Conservation (phyloP, 345 rosid species). For the Camelina sativa region DNA sequence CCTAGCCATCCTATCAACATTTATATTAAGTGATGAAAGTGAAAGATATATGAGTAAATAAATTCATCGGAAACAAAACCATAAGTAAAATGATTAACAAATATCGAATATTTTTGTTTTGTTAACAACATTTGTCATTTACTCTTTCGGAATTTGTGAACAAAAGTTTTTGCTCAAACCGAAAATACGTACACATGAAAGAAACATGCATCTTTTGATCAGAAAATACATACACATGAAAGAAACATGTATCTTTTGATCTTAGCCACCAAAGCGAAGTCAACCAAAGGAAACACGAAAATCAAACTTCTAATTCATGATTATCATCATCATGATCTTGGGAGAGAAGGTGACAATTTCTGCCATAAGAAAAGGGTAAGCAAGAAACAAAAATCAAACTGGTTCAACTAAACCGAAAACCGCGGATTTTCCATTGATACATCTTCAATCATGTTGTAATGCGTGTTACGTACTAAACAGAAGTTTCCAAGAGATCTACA, state of each 20-base stretch:
- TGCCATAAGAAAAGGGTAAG: neutral
- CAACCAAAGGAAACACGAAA: neutral
- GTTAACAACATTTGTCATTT: no score
- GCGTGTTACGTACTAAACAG: slow-evolving; percentile 22
- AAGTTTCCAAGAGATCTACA: slow-evolving; percentile 62
- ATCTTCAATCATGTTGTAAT: slow-evolving; percentile 15
- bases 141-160: neutral
- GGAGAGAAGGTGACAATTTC: neutral
- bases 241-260: neutral
- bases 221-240: no score
- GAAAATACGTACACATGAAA: no score
- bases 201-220: no score
- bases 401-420: neutral
- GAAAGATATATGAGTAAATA: no score
- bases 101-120: no score
- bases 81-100: no score
- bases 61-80: no score
- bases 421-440: neutral
- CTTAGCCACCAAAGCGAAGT: neutral
- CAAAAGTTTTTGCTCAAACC: slow-evolving; percentile 4
- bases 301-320: neutral
- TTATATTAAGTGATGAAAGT: no score
- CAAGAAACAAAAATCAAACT: neutral
- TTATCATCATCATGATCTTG: slow-evolving; percentile 10
- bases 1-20: neutral